Base-by-base conservation (phyloP, 1,284 basidiomycete species). In the Moniliophthora roreri region DNA sequence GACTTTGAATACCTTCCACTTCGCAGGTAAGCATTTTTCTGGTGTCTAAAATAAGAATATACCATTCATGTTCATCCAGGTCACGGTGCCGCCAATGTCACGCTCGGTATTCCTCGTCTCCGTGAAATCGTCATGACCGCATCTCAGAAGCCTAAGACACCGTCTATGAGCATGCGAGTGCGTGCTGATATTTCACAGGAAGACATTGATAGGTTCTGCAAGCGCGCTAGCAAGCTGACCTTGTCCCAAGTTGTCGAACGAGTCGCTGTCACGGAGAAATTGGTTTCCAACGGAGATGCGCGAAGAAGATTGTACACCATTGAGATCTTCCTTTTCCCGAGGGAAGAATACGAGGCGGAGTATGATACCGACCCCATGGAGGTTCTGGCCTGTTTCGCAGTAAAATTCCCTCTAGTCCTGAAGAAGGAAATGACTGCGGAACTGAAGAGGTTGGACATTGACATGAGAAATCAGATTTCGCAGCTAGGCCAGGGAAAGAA, bases 71-170 rank as follows among this genome's bases (percentile, higher is more conserved):
- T 37, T 23, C 11, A n/a, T 58, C 24, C 53, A 89, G 94, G 96
- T 62, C 97, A 99, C 70, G 97, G 97, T 73, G 96, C 97, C 54
- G 96, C 97, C 36, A 99, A 99, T 70, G 97, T 99, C 58, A 99
- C 97, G 1, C 83, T 99, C 46, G 97, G 97, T 83, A 99, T 99
- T 62, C 97, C 97, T 45, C 95, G 97, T 72, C 78, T 99, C 21
- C 88, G 96, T 70, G 97, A 99, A 74, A 98, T 99, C 64, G 93
- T 99, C 66, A 98, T 99, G 95, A 98, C 97, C 0, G 97, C 97
- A 5, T 96, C 97, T 4, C 85, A 87, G 62, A 92, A 95, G 63
- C 97, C 96, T 54, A 95, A 95, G 71, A 99, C 96, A 2, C 97
- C 97, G 11, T 98, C 95, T n/a, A 99, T 99, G 97, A 88, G 80